Evolutionary conservation across 495 filamentous ascomycete genomes (phyloP).

Genomic region (Pyronema omphalodes): DNA sequence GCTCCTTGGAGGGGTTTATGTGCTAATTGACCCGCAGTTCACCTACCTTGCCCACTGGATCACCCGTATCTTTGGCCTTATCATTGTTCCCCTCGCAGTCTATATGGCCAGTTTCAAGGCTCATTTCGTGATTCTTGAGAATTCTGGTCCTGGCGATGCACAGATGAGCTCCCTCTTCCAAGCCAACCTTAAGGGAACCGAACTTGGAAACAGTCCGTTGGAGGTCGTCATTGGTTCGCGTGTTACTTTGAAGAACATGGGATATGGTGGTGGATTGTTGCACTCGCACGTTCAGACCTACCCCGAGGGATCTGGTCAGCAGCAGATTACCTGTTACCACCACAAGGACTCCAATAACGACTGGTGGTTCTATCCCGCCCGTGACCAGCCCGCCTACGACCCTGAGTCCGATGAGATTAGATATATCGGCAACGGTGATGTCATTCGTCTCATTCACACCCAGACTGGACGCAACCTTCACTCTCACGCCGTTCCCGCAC

Average conservation of each 20-base stretch:
- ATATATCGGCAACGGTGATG: conserved; percentile 59
- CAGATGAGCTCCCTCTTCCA: conserved; percentile 99
- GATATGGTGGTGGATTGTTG: conserved; percentile 91
- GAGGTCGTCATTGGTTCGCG: conserved; percentile 79
- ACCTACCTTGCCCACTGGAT: conserved; percentile 53
- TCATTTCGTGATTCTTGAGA: conserved; percentile 83
- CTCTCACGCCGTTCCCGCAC: conserved; percentile 74
- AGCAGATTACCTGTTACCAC: conserved; percentile 97
- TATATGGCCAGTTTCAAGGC: conserved; percentile 91
- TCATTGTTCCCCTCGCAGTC: conserved; percentile 65
- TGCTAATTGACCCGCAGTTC: conserved; percentile 25
- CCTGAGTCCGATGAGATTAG: conserved; percentile 42
- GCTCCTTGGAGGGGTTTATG: background rate
- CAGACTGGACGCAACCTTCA: conserved; percentile 95
- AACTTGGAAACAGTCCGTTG: conserved; percentile 82
- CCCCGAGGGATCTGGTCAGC: conserved; percentile 82
- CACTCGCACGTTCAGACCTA: conserved; percentile 95
- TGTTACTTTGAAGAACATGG: conserved; percentile 96
- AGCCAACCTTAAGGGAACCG: conserved; percentile 80
- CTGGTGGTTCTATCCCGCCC: conserved; percentile 96
- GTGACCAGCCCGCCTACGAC: conserved; percentile 52
- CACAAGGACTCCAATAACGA: conserved; percentile 99
- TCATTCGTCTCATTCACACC: conserved; percentile 76
- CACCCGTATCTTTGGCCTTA: conserved; percentile 70
- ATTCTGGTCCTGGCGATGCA: conserved; percentile 88